A percentile compares a stretch with the other conserved stretches of the same genome.
Conservation (phyloP, 148 eudicot genomes). For the Fallopia convolvulus region DNA sequence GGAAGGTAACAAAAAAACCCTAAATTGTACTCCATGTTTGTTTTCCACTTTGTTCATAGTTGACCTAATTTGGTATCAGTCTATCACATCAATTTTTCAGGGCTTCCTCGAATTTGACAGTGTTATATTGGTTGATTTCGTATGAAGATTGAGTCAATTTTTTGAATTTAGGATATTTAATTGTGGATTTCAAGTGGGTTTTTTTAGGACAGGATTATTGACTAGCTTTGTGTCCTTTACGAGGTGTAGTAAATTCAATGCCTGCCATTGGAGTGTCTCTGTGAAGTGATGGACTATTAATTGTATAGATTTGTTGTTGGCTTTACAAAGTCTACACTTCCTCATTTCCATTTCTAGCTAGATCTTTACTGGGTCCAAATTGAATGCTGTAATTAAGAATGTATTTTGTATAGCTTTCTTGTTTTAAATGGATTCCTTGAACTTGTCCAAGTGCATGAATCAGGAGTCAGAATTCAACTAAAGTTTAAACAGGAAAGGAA, state of each 20-base stretch:
- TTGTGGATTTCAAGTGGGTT: not conserved
- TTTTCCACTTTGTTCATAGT: not conserved
- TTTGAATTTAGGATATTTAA: not conserved
- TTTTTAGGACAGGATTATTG: not conserved
- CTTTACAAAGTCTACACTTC: not conserved
- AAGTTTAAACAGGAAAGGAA: not conserved
- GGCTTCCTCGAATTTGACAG: not conserved
- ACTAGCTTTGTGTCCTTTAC: not conserved
- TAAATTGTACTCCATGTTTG: not conserved
- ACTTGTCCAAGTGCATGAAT: not conserved
- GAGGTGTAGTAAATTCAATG: not conserved
- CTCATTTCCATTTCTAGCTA: not conserved
- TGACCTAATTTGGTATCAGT: constrained; percentile 4
- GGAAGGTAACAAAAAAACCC: constrained; percentile 14
- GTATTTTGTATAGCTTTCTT: not conserved
- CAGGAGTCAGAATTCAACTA: not conserved
- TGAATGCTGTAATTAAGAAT: not conserved
- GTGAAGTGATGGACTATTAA: not conserved
- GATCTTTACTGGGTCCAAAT: not conserved
- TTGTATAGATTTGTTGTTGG: not conserved
- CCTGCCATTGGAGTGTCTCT: constrained; percentile 2
- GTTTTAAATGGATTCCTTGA: not conserved
- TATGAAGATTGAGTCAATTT: constrained; percentile 7
- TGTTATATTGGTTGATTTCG: not conserved
- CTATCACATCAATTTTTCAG: not conserved